Evolutionary conservation across 2,329 filamentous ascomycete genomes (phyloP), one percentile per base, ranked within the genome.

Genomic region (Orbilia quercus): DNA sequence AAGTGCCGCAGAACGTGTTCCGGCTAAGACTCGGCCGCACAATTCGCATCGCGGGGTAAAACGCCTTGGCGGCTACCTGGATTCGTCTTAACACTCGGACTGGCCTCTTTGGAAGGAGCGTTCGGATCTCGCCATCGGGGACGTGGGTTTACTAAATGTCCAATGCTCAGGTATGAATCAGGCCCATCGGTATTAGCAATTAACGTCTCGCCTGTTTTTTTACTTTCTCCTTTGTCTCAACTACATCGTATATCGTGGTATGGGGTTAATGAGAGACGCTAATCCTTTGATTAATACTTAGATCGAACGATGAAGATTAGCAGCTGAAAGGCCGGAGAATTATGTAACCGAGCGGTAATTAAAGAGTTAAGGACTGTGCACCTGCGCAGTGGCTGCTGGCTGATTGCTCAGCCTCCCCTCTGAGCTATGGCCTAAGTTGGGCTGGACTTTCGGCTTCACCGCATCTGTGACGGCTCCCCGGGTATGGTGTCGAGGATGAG

Each of bases 271-370:
- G 67, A 64, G 57, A 11, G 38, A 40, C 58, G 53, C 58, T 64
- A 51, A 72, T 64, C 9, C 28, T 44, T 44, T 57, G 31, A 63
- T 42, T 42, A 51, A 72, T 72, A 36, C 14, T 48, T 25, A 31
- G 44, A 50, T 58, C 44, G 51, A 20, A 51, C 45, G 6, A n/a
- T n/a, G 16, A 28, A 54, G 5, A 20, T 51, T 38, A 28, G 20
- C 44, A 72, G 59, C 67, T 72, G 66, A 71, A 38, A 50, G 28
- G 5, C 47, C 67, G 51, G 59, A 64, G 44, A 65, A 64, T 65
- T 59, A 9, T 44, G 16, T 11, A 25, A 23, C 36, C 58, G 14
- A 14, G 40, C 18, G 34, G 18, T 9, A 7, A 9, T 20, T 22
- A 7, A 6, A 28, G 48, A 23, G 12, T 23, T n/a, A 9, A 64